Percentiles rank a stretch among this genome's conserved stretches.
Conservation (phyloP, 768 basidiomycete genomes). For the Psilocybe azurescens region DNA sequence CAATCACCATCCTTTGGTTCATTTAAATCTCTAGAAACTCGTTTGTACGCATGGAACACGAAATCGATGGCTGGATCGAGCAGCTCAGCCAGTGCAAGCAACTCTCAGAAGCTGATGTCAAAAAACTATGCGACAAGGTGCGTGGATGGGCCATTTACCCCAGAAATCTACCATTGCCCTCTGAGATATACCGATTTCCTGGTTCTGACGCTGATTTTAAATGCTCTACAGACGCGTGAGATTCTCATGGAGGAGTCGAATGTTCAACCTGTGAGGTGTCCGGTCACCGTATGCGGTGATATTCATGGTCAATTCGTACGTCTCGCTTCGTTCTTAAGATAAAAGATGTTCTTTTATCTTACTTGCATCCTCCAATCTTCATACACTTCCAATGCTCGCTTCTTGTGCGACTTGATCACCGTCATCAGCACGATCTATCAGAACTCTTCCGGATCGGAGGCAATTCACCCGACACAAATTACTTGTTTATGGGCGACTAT, state of each 20-base stretch:
- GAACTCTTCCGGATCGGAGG: constrained; percentile 99
- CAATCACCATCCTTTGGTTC: constrained; percentile 34
- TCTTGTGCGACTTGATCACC: constrained; percentile 4
- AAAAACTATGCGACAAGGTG: constrained; percentile 99
- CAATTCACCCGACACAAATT: constrained; percentile 98
- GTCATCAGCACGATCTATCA: constrained; percentile 92
- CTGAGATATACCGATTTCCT: constrained; percentile 4
- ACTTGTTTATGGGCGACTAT: constrained; percentile 99
- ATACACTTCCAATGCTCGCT: constrained; percentile 10
- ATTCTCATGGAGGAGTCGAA: constrained; percentile 99
- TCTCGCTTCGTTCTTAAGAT: constrained; percentile 24
- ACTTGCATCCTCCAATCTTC: constrained; percentile 6
- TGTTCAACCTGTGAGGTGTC: constrained; percentile 97
- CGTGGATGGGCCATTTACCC: constrained; percentile 35
- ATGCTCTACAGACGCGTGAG: constrained; percentile 80
- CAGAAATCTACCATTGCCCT: constrained; percentile 19
- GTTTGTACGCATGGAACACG: constrained; percentile 56
- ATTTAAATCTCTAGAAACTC: constrained; percentile 34
- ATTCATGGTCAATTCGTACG: constrained; percentile 99
- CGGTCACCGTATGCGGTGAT: constrained; percentile 99
- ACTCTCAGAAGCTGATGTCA: constrained; percentile 92
- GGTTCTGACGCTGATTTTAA: constrained; percentile 13
- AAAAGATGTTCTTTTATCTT: constrained; percentile 2
- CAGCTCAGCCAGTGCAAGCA: constrained; percentile 98
- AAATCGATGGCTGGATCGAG: constrained; percentile 97